These are phyloP conservation scores for Vitis hybrid DNA, from an alignment of 177 flowering plant genomes.

Conservation along the genomic window DNA sequence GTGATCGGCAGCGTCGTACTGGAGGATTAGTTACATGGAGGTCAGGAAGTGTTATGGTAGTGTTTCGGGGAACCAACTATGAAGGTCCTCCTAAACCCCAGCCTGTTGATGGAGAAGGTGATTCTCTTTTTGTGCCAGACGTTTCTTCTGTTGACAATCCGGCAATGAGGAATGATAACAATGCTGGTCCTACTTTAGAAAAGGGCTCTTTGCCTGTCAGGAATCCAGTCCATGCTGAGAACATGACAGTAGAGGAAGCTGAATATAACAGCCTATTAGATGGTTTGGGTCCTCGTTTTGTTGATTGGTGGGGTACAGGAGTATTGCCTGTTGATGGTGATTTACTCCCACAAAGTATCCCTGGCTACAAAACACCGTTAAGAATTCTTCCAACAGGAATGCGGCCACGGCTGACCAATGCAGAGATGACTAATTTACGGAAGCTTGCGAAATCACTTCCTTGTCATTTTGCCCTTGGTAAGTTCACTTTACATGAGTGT, in stretches of 20 bases:
- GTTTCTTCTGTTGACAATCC: slow-evolving; percentile 43
- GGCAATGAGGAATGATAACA: slow-evolving; percentile 8
- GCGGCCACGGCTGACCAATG: slow-evolving; percentile 80
- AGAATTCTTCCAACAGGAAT: slow-evolving; percentile 91
- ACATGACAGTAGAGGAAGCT: slow-evolving; percentile 72
- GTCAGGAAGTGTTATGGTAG: slow-evolving; percentile 97
- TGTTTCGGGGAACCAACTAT: slow-evolving; percentile 80
- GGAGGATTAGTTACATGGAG: slow-evolving; percentile 92
- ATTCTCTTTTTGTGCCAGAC: slow-evolving; percentile 64
- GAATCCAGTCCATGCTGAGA: slow-evolving; percentile 25
- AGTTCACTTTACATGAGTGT: slow-evolving; percentile 4
- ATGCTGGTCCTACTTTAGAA: slow-evolving; percentile 23
- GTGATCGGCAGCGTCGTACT: slow-evolving; percentile 80
- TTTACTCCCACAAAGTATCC: slow-evolving; percentile 77
- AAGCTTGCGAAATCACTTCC: slow-evolving; percentile 90
- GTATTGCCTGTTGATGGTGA: slow-evolving; percentile 95
- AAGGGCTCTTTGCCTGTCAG: slow-evolving; percentile 23
- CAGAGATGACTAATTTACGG: slow-evolving; percentile 84
- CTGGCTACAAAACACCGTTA: slow-evolving; percentile 90
- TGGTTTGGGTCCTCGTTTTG: slow-evolving; percentile 93
- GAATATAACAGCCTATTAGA: slow-evolving; percentile 76
- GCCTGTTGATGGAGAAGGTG: slow-evolving; percentile 27
- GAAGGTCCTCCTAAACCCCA: slow-evolving; percentile 61
- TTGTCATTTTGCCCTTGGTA: slow-evolving; percentile 99
- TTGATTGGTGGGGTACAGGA: slow-evolving; percentile 99